Percentiles rank a stretch among this genome's conserved stretches.
These are phyloP conservation scores for Apiospora aurea DNA, from an alignment of 2,329 filamentous ascomycete species.

Conservation along the genomic window DNA sequence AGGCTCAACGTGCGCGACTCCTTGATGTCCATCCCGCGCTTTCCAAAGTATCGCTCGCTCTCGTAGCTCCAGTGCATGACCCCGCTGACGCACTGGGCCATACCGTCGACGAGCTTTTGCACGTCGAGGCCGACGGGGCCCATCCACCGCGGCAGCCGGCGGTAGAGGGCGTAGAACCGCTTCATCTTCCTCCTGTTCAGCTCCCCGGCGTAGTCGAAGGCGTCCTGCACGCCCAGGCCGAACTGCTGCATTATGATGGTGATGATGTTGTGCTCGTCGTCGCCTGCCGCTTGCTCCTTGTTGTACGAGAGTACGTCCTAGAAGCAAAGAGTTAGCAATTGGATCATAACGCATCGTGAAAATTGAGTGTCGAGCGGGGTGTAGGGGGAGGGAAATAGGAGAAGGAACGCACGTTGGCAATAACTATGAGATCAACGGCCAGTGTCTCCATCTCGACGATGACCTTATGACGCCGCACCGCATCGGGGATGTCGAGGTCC, in stretches of 20 bases:
- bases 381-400: not conserved
- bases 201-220: slow-evolving; percentile 28
- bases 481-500: slow-evolving; percentile 35
- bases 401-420: slow-evolving; percentile 36
- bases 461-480: slow-evolving; percentile 31
- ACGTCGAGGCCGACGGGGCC: slow-evolving; percentile 31
- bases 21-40: slow-evolving; percentile 30
- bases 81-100: slow-evolving; percentile 35
- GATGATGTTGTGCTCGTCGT: slow-evolving; percentile 42
- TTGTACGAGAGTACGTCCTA: slow-evolving; percentile 41
- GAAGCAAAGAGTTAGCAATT: not conserved
- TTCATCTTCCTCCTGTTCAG: slow-evolving; percentile 27
- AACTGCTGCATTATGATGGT: slow-evolving; percentile 36
- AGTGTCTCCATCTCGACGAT: slow-evolving; percentile 33
- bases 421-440: slow-evolving; percentile 36
- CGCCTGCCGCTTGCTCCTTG: slow-evolving; percentile 37
- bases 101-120: slow-evolving; percentile 30
- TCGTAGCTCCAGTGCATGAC: slow-evolving; percentile 38
- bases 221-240: slow-evolving; percentile 27
- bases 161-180: slow-evolving; percentile 31
- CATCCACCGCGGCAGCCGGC: slow-evolving; percentile 28
- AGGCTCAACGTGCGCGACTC: slow-evolving; percentile 27
- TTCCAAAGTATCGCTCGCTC: slow-evolving; percentile 35
- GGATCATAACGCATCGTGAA: not conserved
- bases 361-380: not conserved